phyloP scores from a whole-genome alignment of 495 filamentous ascomycete species.

The Lindgomyces ingoldianus region DNA sequence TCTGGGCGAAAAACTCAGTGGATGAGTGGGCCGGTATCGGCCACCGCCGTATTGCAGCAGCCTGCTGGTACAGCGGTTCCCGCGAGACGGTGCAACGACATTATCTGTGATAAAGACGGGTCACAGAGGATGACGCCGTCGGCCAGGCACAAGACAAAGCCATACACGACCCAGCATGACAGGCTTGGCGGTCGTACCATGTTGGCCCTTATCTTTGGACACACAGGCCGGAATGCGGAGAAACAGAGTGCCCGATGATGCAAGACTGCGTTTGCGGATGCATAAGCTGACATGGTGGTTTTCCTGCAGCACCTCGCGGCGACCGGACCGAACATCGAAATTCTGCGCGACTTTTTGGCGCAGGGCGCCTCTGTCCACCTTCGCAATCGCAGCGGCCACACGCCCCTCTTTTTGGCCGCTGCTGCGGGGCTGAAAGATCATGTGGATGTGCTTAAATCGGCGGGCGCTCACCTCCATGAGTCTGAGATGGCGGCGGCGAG shows the following conservation, averaged over 20 bases:
- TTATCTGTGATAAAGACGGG: conserved; percentile 31
- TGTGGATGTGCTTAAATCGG: conserved; percentile 64
- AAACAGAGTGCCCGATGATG: conserved; percentile 21
- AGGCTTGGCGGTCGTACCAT: conserved; percentile 31
- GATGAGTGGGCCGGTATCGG: conserved; percentile 33
- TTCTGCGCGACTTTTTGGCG: conserved; percentile 70
- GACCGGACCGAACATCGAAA: conserved; percentile 57
- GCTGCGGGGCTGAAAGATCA: conserved; percentile 62
- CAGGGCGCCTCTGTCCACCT: conserved; percentile 85
- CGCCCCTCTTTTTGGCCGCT: conserved; percentile 77
- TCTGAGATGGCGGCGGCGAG: conserved; percentile 53
- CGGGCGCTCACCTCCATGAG: conserved; percentile 70
- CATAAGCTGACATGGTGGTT: conserved; percentile 18
- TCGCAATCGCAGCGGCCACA: conserved; percentile 77
- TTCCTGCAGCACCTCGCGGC: conserved; percentile 65
- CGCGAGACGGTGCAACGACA: conserved; percentile 27
- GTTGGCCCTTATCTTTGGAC: conserved; percentile 33
- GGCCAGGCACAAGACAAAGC: conserved; percentile 20
- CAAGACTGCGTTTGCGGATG: conserved; percentile 27
- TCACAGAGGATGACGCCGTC: conserved; percentile 22
- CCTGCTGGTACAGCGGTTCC: conserved; percentile 8
- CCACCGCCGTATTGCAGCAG: conserved; percentile 15
- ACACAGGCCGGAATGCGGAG: conserved; percentile 21
- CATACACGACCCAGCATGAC: conserved; percentile 25
- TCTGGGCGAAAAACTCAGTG: neutral